Percentiles rank a stretch among this genome's conserved stretches.
These are phyloP conservation scores for Posidonia oceanica DNA, from an alignment of 116 monocot genomes.

Conservation along the genomic window DNA sequence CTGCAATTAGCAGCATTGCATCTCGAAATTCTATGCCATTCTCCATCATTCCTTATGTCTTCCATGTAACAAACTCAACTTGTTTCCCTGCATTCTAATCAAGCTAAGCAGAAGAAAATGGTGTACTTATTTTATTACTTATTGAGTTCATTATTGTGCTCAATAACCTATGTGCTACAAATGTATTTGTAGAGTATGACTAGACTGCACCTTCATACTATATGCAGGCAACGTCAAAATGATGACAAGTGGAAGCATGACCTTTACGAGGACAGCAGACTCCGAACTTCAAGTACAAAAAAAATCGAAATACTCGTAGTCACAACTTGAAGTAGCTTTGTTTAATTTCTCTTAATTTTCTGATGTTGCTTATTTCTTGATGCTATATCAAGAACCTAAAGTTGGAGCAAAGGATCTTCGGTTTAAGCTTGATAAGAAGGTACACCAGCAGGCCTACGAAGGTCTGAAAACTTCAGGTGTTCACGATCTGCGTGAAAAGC, in stretches of 20 bases:
- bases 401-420: slow-evolving; percentile 46
- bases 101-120: too few species aligned
- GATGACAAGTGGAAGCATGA: slow-evolving; percentile 71
- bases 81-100: too few species aligned
- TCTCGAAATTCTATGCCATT: too few species aligned
- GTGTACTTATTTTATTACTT: too few species aligned
- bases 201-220: too few species aligned
- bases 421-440: slow-evolving; percentile 42
- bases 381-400: slow-evolving; percentile 28
- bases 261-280: slow-evolving; percentile 30
- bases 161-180: too few species aligned
- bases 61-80: too few species aligned
- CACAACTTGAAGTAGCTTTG: background rate
- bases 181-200: too few species aligned
- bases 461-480: slow-evolving; percentile 26
- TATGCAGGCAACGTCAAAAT: slow-evolving; percentile 36
- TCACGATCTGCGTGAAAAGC: slow-evolving; percentile 49
- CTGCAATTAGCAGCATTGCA: too few species aligned
- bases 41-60: too few species aligned
- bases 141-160: too few species aligned
- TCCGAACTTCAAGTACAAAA: slow-evolving; percentile 41
- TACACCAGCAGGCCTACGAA: slow-evolving; percentile 17
- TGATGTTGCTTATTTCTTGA: slow-evolving; percentile 15
- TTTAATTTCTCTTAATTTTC: slow-evolving; percentile 8
- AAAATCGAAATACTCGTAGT: background rate